A percentile compares a stretch with the other conserved stretches of the same genome.
Conservation (phyloP, 2,329 filamentous ascomycete species). For the Ilyonectria robusta region DNA sequence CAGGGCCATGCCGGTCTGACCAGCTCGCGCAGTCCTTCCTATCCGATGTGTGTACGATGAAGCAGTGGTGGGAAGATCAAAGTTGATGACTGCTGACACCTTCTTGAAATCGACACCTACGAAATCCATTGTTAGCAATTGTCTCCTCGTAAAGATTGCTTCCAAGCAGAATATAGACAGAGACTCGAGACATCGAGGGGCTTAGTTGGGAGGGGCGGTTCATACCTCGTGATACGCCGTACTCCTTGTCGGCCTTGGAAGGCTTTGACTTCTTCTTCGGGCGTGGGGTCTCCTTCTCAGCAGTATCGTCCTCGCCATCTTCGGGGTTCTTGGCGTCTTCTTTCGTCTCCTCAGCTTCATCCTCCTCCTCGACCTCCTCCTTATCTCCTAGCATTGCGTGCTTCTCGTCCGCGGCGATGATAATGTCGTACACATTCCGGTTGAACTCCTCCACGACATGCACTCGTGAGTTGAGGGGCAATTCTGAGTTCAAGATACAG, state of each 20-base stretch:
- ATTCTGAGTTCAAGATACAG: slow-evolving; percentile 92
- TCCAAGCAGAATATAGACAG: not conserved
- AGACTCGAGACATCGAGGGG: not conserved
- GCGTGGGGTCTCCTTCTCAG: slow-evolving; percentile 50
- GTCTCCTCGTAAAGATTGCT: not conserved
- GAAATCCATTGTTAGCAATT: slow-evolving; percentile 34
- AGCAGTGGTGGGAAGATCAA: slow-evolving; percentile 89
- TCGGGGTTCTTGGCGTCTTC: slow-evolving; percentile 37
- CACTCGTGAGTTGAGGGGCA: slow-evolving; percentile 92
- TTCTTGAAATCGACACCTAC: slow-evolving; percentile 90
- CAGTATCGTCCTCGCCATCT: slow-evolving; percentile 40
- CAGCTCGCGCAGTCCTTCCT: slow-evolving; percentile 91
- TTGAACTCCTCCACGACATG: slow-evolving; percentile 99
- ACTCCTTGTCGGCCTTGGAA: slow-evolving; percentile 83
- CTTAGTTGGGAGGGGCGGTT: not conserved
- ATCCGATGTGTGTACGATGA: slow-evolving; percentile 98
- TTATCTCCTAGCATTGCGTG: slow-evolving; percentile 84
- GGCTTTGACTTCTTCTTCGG: slow-evolving; percentile 60
- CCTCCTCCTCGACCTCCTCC: slow-evolving; percentile 60
- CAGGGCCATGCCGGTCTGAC: slow-evolving; percentile 93
- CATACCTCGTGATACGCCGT: slow-evolving; percentile 88
- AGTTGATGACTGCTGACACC: slow-evolving; percentile 95
- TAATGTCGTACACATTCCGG: slow-evolving; percentile 95
- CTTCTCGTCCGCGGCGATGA: slow-evolving; percentile 95
- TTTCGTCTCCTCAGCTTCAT: slow-evolving; percentile 60